A percentile compares a stretch with the other conserved stretches of the same genome.
These are phyloP conservation scores for Pseudogymnoascus pannorum DNA, from an alignment of 2,329 filamentous ascomycete species.

Conservation along the genomic window DNA sequence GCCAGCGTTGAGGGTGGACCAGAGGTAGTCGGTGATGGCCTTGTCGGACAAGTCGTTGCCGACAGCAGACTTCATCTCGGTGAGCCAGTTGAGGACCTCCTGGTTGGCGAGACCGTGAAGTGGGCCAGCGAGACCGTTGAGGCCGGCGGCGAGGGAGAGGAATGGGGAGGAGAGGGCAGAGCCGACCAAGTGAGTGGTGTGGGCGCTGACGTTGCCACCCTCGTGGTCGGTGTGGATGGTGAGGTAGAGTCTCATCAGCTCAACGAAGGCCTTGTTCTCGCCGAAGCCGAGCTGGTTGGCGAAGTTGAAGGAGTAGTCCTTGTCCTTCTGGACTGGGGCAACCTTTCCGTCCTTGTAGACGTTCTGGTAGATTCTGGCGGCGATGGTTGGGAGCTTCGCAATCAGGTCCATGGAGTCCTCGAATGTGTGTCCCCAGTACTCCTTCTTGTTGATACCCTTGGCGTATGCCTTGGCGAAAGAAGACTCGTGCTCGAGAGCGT, in stretches of 20 bases:
- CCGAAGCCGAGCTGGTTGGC: conserved; percentile 98
- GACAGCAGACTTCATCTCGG: conserved; percentile 94
- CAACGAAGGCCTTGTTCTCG: conserved; percentile 91
- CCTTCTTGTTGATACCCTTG: conserved; percentile 98
- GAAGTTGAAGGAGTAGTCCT: conserved; percentile 99
- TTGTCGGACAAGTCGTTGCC: conserved; percentile 94
- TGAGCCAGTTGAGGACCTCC: conserved; percentile 98
- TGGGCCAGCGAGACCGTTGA: conserved; percentile 96
- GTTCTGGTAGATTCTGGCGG: conserved; percentile 98
- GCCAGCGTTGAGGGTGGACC: conserved; percentile 90
- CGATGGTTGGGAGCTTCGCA: conserved; percentile 97
- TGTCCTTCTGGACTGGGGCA: conserved; percentile 89
- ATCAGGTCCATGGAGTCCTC: conserved; percentile 99
- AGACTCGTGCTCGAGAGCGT: conserved; percentile 96
- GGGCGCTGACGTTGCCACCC: conserved; percentile 96
- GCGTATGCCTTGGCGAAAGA: conserved; percentile 97
- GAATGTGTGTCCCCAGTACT: conserved; percentile 99
- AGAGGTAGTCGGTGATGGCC: conserved; percentile 97
- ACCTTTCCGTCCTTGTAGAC: conserved; percentile 99
- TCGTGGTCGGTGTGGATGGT: conserved; percentile 99
- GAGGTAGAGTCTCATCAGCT: conserved; percentile 97
- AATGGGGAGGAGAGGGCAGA: conserved; percentile 94
- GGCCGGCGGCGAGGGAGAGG: conserved; percentile 90
- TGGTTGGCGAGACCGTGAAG: conserved; percentile 99
- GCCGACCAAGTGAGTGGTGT: conserved; percentile 97